These are phyloP conservation scores for Capronia epimyces DNA, from an alignment of 2,329 filamentous ascomycete species.

Conservation along the genomic window DNA sequence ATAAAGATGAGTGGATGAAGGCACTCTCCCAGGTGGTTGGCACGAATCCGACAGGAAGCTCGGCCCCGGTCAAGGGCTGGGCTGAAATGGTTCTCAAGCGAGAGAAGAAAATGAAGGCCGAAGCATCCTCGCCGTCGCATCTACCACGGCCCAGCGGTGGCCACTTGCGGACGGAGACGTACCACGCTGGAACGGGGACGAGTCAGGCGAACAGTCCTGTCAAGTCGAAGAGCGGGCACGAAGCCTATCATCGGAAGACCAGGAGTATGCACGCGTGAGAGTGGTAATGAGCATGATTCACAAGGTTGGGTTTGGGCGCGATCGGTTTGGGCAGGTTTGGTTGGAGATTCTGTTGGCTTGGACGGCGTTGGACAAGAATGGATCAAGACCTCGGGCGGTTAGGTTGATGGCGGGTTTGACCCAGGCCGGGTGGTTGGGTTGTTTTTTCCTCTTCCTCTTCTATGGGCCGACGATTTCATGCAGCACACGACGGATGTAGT, in stretches of 20 bases:
- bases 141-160: slow-evolving; percentile 15
- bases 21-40: slow-evolving; percentile 68
- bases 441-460: slow-evolving; percentile 4
- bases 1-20: slow-evolving; percentile 94
- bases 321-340: neutral
- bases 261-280: slow-evolving; percentile 26
- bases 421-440: neutral
- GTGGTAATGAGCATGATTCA: slow-evolving; percentile 8
- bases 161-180: slow-evolving; percentile 28
- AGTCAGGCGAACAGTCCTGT: slow-evolving; percentile 27
- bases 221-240: slow-evolving; percentile 13
- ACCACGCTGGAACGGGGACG: slow-evolving; percentile 21
- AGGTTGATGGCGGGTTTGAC: neutral
- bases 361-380: slow-evolving; percentile 2
- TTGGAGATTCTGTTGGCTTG: neutral
- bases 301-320: neutral
- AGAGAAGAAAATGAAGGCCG: slow-evolving; percentile 33
- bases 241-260: slow-evolving; percentile 26
- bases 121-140: slow-evolving; percentile 8
- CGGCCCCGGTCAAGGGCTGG: slow-evolving; percentile 51
- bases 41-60: slow-evolving; percentile 37
- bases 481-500: slow-evolving; percentile 15
- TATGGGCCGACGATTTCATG: slow-evolving; percentile 18
- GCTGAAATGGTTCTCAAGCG: slow-evolving; percentile 54
- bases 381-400: neutral